Conservation (phyloP, 2,329 filamentous ascomycete species). For the Lomentospora prolificans region DNA sequence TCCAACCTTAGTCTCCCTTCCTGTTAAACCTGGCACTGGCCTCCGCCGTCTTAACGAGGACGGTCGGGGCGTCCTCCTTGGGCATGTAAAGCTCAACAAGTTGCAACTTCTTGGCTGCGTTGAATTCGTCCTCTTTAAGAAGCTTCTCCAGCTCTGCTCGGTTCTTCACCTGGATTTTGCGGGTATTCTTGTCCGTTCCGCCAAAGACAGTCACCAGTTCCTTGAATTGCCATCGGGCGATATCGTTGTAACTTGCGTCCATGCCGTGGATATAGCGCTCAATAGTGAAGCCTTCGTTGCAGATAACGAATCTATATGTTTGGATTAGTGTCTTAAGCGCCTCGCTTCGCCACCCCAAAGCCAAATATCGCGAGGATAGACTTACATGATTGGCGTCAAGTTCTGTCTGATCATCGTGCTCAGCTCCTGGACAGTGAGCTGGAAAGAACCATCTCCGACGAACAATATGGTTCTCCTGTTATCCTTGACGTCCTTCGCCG, state of each 20-base stretch:
- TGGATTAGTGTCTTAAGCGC: constrained; percentile 13
- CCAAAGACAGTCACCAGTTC: constrained; percentile 61
- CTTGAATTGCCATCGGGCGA: constrained; percentile 64
- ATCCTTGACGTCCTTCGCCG: constrained; percentile 50
- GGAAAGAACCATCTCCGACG: constrained; percentile 81
- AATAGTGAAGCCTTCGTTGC: constrained; percentile 84
- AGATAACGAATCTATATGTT: constrained; percentile 62
- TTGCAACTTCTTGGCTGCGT: constrained; percentile 43
- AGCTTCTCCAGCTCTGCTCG: constrained; percentile 58
- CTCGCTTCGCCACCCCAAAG: background rate
- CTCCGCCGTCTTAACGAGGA: constrained; percentile 60
- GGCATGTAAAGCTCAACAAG: constrained; percentile 79
- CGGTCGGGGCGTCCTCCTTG: constrained; percentile 64
- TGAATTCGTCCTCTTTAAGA: constrained; percentile 55
- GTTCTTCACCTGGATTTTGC: constrained; percentile 57
- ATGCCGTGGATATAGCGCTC: constrained; percentile 82
- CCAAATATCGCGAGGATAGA: constrained; percentile 10
- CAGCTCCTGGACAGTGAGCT: constrained; percentile 75
- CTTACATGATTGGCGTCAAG: constrained; percentile 67
- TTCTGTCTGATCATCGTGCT: constrained; percentile 72
- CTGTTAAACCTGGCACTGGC: constrained; percentile 61
- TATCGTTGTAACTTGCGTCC: constrained; percentile 72
- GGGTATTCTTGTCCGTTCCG: constrained; percentile 40
- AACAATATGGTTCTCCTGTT: constrained; percentile 67
- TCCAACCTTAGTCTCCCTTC: constrained; percentile 23